Evolutionary conservation across 192 early-diverging fungal species (phyloP), one percentile per base, ranked within the genome.

Genomic region (Entomortierella beljakovae): DNA sequence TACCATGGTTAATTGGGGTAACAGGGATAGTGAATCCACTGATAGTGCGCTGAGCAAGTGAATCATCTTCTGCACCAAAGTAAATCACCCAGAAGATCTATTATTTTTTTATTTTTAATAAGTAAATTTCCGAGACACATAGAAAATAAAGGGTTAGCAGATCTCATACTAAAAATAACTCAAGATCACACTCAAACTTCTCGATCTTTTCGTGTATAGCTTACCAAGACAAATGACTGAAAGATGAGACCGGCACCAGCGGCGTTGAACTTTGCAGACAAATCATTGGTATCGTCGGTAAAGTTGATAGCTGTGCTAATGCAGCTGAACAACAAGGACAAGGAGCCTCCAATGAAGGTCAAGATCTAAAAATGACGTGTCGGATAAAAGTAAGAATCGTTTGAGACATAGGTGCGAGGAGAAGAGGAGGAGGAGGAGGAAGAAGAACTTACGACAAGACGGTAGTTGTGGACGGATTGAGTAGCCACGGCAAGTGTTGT

Each of bases 31-130:
- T 68, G 65, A 64, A 70, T 35, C 70, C 71, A 50, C 69, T 68
- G 42, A 80, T 82, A 32, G 68, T 63, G n/a, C 71, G 75, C 71
- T 69, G 74, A 64, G 34, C 75, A 55, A 33, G 79, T 6, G 90
- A 88, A 6, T 88, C 85, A 1, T 88, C 86, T 25, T 87, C 88
- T 75, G 87, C 88, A 46, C 91, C 92, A 57, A 93, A 87, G 22
- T 87, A 82, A 11, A 92, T 79, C n/a, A 92, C 82, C 92, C 90
- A 94, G 34, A 91, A 75, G 66, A 91, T 85, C 64, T 81, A 73
- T 32, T 68, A 61, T 25, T 33, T 25, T 68, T 53, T 57, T 38
- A 31, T 16, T 37, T 32, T 18, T 26, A 28, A 46, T 38, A n/a
- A 25, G 59, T 48, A 22, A 33, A 33, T 33, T 35, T 33, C 7